phyloP scores from a whole-genome alignment of 2,329 filamentous ascomycete species.

The Claviceps citrina region DNA sequence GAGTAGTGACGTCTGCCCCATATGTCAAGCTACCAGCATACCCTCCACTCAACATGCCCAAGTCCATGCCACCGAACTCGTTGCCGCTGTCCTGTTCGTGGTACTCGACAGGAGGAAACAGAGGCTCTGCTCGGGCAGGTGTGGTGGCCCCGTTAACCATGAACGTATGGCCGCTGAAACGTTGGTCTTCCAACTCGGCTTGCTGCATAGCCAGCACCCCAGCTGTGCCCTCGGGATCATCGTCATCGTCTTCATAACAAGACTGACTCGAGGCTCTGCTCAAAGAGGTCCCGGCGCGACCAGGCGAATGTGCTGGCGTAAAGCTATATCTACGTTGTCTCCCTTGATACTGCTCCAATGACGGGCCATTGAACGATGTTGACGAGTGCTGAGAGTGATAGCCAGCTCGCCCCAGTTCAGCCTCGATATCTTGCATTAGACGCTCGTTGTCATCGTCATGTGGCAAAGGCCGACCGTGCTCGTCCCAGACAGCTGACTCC shows the following conservation, averaged over 20 bases:
- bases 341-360: constrained; percentile 31
- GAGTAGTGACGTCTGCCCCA: constrained; percentile 30
- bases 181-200: constrained; percentile 63
- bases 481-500: constrained; percentile 26
- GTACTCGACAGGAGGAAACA: constrained; percentile 35
- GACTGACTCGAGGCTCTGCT: constrained; percentile 2
- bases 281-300: constrained; percentile 9
- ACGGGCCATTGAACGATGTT: constrained; percentile 29
- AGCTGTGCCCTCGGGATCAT: constrained; percentile 74
- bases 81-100: constrained; percentile 46
- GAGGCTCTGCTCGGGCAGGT: constrained; percentile 5
- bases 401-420: constrained; percentile 28
- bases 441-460: constrained; percentile 21
- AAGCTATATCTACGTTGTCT: constrained; percentile 35
- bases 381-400: constrained; percentile 21
- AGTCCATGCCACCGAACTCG: constrained; percentile 56
- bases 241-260: constrained; percentile 34
- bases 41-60: constrained; percentile 60
- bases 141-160: constrained; percentile 11
- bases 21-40: constrained; percentile 40
- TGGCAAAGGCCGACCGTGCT: constrained; percentile 17
- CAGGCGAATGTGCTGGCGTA: constrained; percentile 27
- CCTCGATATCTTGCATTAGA: constrained; percentile 43
- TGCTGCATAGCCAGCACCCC: constrained; percentile 72
- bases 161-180: constrained; percentile 20